Base-by-base conservation (phyloP, 805 yeast genomes). In the Kodamaea hsintzibuensis region DNA sequence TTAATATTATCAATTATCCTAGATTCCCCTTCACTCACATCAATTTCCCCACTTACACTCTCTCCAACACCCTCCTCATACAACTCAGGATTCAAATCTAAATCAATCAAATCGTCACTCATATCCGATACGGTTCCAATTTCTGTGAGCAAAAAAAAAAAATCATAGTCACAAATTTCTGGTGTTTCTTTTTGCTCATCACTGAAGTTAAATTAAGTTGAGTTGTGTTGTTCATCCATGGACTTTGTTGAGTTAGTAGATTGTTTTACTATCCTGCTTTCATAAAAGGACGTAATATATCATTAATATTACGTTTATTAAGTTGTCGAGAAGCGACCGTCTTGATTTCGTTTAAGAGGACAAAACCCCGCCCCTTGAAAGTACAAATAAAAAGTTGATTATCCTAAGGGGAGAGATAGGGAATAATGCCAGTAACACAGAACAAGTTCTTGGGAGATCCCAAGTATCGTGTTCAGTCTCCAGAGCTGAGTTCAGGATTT, bases 71-170 rank as follows among this genome's bases (percentile, higher is more conserved):
- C 63, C 1, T 61, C 67, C 37, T 67, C 73, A 45, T 71, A 69
- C 50, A 74, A 58, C 9, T 70, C 78, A 1, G 79, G 79, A 56
- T 76, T 75, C 55, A 76, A 63, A 47, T 74, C 78, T 40, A 76
- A 57, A 47, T 67, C 67, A n/a, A 52, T 59, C n/a, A 61, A 57
- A 9, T 37, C 44, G 30, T 54, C 52, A n/a, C 46, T 48, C 51
- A 39, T 45, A 19, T 14, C 27, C 22, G 22, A 12, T 43, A 27
- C 37, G 22, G 37, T 19, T 14, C 37, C 2, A 10, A 12, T 18
- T 22, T 22, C 18, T 9, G n/a, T n/a, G 25, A 43, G 46, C 25
- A 40, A 38, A 48, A 48, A 48, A 48, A n/a, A 48, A 48, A 37
- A 37, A 39, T 37, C 33, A 30, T 7, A 37, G 43, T 37, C 44